phyloP scores from a whole-genome alignment of 352 stramenopile species.

The Phytophthora lateralis region DNA sequence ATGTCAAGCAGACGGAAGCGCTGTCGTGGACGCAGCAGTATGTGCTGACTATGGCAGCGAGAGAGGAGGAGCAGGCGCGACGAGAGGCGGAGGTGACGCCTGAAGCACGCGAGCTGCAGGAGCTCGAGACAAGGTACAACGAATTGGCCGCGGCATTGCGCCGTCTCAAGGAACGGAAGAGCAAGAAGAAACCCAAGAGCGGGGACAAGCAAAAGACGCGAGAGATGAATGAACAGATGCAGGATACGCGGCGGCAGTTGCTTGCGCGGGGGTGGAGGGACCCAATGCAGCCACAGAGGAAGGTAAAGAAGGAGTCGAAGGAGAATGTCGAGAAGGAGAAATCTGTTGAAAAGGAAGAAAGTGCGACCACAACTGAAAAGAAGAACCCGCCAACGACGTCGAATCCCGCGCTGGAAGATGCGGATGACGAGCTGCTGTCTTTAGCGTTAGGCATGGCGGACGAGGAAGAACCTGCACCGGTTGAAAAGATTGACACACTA shows the following conservation, averaged over 20 bases:
- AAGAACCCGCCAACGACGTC: background rate
- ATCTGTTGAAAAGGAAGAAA: conserved; percentile 1
- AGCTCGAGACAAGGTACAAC: conserved; percentile 58
- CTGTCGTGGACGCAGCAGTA: conserved; percentile 83
- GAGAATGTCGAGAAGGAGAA: conserved; percentile 36
- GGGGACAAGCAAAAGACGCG: conserved; percentile 42
- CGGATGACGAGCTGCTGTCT: conserved; percentile 30
- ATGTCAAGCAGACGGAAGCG: conserved; percentile 29
- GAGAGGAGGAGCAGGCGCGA: conserved; percentile 48
- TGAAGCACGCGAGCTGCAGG: conserved; percentile 43
- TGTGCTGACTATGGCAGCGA: conserved; percentile 56
- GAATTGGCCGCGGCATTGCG: conserved; percentile 39
- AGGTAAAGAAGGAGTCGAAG: conserved; percentile 58
- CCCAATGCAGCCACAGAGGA: conserved; percentile 39
- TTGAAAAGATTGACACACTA: conserved; percentile 2
- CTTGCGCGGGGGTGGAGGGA: conserved; percentile 55
- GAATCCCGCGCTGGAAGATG: conserved; percentile 17
- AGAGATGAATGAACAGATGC: conserved; percentile 47
- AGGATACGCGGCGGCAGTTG: conserved; percentile 46
- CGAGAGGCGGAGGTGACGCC: conserved; percentile 41
- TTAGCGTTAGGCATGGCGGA: conserved; percentile 26
- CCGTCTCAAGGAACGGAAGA: conserved; percentile 58
- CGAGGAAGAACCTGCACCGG: conserved; percentile 4
- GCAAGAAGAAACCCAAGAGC: conserved; percentile 64
- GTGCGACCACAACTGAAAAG: background rate